Base-by-base conservation (phyloP, 2,329 filamentous ascomycete species). In the Aspergillus transmontanensis region DNA sequence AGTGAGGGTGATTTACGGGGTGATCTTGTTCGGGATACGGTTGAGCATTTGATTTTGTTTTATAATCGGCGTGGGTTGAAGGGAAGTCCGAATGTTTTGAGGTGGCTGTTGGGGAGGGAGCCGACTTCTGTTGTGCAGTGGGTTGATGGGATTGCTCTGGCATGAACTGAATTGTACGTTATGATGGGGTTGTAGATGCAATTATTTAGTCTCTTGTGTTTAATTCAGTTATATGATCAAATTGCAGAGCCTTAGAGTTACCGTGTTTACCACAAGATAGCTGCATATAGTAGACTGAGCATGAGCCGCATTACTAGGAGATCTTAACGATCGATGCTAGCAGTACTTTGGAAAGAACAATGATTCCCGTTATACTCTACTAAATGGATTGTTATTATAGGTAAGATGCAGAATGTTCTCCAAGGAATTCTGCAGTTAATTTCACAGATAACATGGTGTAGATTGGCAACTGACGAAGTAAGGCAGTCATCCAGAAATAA, bases 31-130 rank as follows among this genome's bases (percentile, higher is more conserved):
- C 46, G 69, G 21, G 69, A 73, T 43, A 61, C 56, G 11, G 58
- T 61, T 5, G 66, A 72, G 57, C 63, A 63, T 23, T 48, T 73
- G 60, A 54, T 71, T 26, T 50, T 72, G 55, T 72, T 61, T 53
- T 72, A 72, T 36, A 68, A 69, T 39, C 61, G 50, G 10, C 57
- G 67, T 9, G 71, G 71, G 1, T 30, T 72, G 16, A 66, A 58
- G 34, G 70, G 67, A 4, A 74, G 62, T 58, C 66, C 70, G 19
- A 70, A 68, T 56, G 66, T 72, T 7, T 39, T 74, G 60, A 58
- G 63, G 60, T 72, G 71, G 70, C 41, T 72, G 14, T 46, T 74
- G 3, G 71, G 66, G 1, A 65, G 69, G 32, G 60, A 69, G 53
- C 68, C 66, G 6, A 69, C 59, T 4, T 67, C 59, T 3, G 59